A percentile compares a stretch with the other conserved stretches of the same genome.
Conservation (phyloP, 306 rosid species). For the Adenanthera pavonina region DNA sequence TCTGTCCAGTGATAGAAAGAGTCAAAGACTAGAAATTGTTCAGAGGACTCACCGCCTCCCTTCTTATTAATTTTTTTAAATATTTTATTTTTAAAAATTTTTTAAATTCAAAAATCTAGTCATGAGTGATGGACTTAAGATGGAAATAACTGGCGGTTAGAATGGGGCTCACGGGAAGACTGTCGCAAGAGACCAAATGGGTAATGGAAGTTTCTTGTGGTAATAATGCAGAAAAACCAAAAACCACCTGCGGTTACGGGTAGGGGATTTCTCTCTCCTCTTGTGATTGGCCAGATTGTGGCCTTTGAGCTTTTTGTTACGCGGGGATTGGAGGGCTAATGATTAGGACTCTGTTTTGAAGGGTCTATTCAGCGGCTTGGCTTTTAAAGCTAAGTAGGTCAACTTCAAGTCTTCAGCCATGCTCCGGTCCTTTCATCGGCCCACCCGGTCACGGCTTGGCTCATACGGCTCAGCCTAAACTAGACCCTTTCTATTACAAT, state of each 20-base stretch:
- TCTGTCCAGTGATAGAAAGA: neutral
- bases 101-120: neutral
- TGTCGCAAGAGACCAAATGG: neutral
- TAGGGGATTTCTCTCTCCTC: conserved; percentile 36
- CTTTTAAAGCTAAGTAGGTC: conserved; percentile 35
- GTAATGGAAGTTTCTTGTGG: neutral
- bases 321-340: conserved; percentile 55
- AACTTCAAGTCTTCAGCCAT: neutral
- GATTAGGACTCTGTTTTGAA: conserved; percentile 40
- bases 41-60: neutral
- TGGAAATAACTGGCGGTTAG: conserved; percentile 51
- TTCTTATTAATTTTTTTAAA: neutral
- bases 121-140: conserved; percentile 34
- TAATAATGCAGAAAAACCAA: neutral
- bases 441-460: conserved; percentile 25
- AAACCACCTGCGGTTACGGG: conserved; percentile 27
- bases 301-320: conserved; percentile 45
- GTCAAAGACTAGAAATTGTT: neutral
- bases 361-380: conserved; percentile 47
- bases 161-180: neutral
- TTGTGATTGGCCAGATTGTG: conserved; percentile 36
- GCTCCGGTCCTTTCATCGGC: neutral
- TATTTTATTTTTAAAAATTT: too few relatives aligned
- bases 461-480: conserved; percentile 11
- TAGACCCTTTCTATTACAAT: neutral